phyloP scores from a whole-genome alignment of 164 flowering plant species.

The Aristolochia contorta region DNA sequence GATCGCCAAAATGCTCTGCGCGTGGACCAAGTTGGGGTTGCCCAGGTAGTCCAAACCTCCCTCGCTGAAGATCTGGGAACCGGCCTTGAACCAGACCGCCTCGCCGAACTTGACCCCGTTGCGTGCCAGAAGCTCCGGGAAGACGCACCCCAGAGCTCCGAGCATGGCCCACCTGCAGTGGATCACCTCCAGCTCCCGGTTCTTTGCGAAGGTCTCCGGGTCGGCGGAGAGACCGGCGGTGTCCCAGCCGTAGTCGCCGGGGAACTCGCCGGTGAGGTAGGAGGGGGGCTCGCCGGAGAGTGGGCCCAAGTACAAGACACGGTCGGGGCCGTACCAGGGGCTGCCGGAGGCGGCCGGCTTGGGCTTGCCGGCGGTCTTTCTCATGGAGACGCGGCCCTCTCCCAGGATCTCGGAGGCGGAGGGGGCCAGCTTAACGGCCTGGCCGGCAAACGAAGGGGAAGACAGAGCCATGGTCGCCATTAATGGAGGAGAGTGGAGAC shows the following conservation, averaged over 20 bases:
- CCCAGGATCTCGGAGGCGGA: constrained; percentile 4
- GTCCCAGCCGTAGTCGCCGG: constrained; percentile 13
- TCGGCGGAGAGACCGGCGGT: constrained; percentile 11
- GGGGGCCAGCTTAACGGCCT: constrained; percentile 7
- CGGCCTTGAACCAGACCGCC: constrained; percentile 17
- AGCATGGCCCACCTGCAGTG: constrained; percentile 13
- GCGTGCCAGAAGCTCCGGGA: constrained; percentile 12
- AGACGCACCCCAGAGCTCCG: constrained; percentile 9
- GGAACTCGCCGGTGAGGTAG: constrained; percentile 12
- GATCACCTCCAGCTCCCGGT: constrained; percentile 14
- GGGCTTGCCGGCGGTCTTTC: constrained; percentile 6
- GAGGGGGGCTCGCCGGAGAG: constrained; percentile 8
- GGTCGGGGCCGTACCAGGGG: constrained; percentile 17
- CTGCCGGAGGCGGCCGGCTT: constrained; percentile 10
- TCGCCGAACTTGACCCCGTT: constrained; percentile 16
- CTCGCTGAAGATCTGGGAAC: constrained; percentile 15
- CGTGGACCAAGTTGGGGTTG: constrained; percentile 13
- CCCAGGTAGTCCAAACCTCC: constrained; percentile 15
- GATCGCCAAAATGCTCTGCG: constrained; percentile 14
- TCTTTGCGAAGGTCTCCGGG: constrained; percentile 15
- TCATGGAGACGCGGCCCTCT: constrained; percentile 11
- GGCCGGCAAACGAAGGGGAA: constrained; percentile 11
- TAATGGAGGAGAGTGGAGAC: not conserved
- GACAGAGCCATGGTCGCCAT: constrained; percentile 16
- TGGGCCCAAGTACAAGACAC: constrained; percentile 14